Evolutionary conservation across 495 filamentous ascomycete genomes (phyloP).

Genomic region (Aspergillus bertholletiae): DNA sequence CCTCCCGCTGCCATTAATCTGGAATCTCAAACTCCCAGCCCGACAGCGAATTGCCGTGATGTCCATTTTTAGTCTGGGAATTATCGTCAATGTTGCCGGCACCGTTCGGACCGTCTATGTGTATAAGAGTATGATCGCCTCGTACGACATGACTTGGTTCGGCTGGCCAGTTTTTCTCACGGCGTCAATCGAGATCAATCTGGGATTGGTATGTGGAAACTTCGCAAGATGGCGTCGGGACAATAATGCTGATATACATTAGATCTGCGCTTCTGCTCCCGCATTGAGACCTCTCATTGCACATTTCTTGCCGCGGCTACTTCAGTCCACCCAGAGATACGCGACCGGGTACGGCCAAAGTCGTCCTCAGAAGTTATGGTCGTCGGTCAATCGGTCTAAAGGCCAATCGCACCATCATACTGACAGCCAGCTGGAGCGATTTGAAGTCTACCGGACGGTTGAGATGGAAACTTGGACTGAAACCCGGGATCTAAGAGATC

Average conservation of each 20-base stretch:
- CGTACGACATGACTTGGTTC: constrained; percentile 53
- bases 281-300: constrained; percentile 52
- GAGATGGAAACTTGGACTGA: constrained; percentile 36
- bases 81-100: constrained; percentile 56
- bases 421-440: constrained; percentile 4
- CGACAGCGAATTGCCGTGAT: constrained; percentile 54
- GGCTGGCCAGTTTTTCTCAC: constrained; percentile 51
- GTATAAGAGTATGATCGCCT: constrained; percentile 45
- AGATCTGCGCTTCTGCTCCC: constrained; percentile 56
- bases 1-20: constrained; percentile 57
- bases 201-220: constrained; percentile 51
- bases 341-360: constrained; percentile 19
- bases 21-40: constrained; percentile 50
- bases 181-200: constrained; percentile 53
- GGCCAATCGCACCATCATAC: constrained; percentile 4
- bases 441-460: constrained; percentile 24
- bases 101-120: constrained; percentile 52
- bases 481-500: constrained; percentile 13
- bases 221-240: neutral
- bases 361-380: constrained; percentile 23
- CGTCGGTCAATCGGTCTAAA: constrained; percentile 15
- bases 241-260: neutral
- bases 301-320: constrained; percentile 38
- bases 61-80: constrained; percentile 55
- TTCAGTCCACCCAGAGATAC: constrained; percentile 25